Evolutionary conservation across 768 basidiomycete species (phyloP).

Genomic region (Boletus fagicola): DNA sequence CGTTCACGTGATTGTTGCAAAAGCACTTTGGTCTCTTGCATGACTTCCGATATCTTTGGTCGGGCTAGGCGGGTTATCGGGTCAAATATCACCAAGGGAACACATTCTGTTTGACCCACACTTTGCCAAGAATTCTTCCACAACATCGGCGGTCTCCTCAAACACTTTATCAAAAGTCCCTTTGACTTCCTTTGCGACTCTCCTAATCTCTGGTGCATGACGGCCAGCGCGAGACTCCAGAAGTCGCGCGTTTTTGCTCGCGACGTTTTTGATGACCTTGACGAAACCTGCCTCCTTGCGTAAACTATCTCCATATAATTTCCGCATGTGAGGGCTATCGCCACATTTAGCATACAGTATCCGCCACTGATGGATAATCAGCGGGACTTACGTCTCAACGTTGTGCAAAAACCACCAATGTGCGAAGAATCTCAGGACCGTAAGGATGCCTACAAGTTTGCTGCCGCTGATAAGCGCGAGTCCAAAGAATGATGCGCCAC

Average conservation of each 20-base stretch:
- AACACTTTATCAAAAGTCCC: conserved; percentile 96
- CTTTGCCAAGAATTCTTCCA: conserved; percentile 91
- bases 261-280: conserved; percentile 95
- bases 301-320: conserved; percentile 89
- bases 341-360: background rate
- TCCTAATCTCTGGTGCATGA: conserved; percentile 78
- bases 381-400: conserved; percentile 79
- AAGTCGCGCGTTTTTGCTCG: conserved; percentile 74
- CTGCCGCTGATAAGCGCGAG: conserved; percentile 88
- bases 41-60: conserved; percentile 83
- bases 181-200: conserved; percentile 87
- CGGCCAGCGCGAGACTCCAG: conserved; percentile 74
- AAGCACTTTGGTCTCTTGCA: conserved; percentile 90
- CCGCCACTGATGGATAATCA: background rate
- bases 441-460: conserved; percentile 84
- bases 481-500: conserved; percentile 94
- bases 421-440: conserved; percentile 79
- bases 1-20: conserved; percentile 89
- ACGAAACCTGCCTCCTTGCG: conserved; percentile 97
- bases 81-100: background rate
- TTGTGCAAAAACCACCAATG: conserved; percentile 95
- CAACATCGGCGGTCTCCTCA: conserved; percentile 87
- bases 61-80: conserved; percentile 52
- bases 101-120: conserved; percentile 50
- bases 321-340: conserved; percentile 94